A percentile compares a stretch with the other conserved stretches of the same genome.
These are phyloP conservation scores for Chlamydomonas sp. DNA, from an alignment of 139 green algal genomes.

Conservation along the genomic window DNA sequence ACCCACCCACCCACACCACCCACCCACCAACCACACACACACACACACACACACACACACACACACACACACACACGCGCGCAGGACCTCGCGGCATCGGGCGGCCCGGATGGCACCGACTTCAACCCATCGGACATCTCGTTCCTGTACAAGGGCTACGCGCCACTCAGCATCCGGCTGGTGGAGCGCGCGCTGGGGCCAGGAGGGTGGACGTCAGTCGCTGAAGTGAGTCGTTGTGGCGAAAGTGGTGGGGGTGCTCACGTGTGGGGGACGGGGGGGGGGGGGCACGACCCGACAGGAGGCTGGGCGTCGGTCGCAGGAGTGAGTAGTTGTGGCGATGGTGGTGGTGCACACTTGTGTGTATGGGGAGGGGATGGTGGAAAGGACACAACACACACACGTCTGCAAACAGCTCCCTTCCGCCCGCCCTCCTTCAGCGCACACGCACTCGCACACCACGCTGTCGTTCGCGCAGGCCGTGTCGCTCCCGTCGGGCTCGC, in stretches of 20 bases:
- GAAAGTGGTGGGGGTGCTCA: neutral
- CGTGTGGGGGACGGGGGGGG: neutral
- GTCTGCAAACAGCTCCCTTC: too few species aligned
- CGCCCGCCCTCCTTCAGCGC: too few species aligned
- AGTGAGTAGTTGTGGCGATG: neutral
- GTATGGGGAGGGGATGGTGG: neutral
- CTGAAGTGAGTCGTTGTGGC: neutral
- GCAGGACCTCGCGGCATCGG: neutral
- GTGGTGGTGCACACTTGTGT: constrained; percentile 17
- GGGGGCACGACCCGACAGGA: neutral
- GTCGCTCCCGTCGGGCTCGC: too few species aligned
- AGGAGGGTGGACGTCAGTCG: constrained; percentile 12
- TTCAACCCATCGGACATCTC: constrained; percentile 30
- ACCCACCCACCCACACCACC: too few species aligned
- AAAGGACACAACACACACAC: too few species aligned
- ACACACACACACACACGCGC: constrained; percentile 1
- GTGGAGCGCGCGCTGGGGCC: constrained; percentile 62
- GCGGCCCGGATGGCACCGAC: neutral
- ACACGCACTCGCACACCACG: too few species aligned
- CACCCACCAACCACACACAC: too few species aligned
- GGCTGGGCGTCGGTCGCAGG: too few species aligned
- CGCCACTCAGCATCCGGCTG: constrained; percentile 75
- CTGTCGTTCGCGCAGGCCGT: too few species aligned
- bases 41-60: too few species aligned
- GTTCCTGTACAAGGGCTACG: constrained; percentile 64